These are phyloP conservation scores for Xylaria sp. DNA, from an alignment of 2,329 filamentous ascomycete species.

Conservation along the genomic window DNA sequence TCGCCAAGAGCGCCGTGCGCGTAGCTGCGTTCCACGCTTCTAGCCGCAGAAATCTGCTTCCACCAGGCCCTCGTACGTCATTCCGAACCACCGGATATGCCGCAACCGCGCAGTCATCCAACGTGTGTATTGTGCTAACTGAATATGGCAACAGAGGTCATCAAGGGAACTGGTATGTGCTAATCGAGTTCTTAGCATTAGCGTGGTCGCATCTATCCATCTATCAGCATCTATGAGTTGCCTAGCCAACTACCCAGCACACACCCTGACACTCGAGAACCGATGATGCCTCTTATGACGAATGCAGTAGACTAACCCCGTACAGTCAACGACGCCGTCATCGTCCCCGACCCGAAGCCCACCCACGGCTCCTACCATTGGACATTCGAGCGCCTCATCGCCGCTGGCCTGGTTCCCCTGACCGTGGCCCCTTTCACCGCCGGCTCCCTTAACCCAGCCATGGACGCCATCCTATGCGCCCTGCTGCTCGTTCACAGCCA, in stretches of 20 bases:
- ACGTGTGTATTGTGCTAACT: slow-evolving; percentile 52
- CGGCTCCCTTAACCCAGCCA: slow-evolving; percentile 85
- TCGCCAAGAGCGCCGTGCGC: slow-evolving; percentile 51
- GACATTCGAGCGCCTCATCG: slow-evolving; percentile 89
- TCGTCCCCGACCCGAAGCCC: slow-evolving; percentile 72
- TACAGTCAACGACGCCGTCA: slow-evolving; percentile 84
- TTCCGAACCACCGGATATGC: slow-evolving; percentile 8
- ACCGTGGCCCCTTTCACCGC: slow-evolving; percentile 90
- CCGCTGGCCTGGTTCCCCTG: slow-evolving; percentile 81
- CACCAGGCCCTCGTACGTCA: slow-evolving; percentile 81
- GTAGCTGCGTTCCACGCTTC: slow-evolving; percentile 88
- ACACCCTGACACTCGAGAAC: too few relatives aligned
- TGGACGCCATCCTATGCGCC: slow-evolving; percentile 85
- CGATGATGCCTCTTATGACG: not conserved
- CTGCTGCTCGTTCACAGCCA: slow-evolving; percentile 90
- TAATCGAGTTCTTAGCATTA: not conserved
- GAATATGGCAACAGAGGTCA: slow-evolving; percentile 60
- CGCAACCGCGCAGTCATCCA: too few relatives aligned
- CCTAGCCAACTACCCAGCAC: too few relatives aligned
- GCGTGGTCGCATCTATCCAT: not conserved
- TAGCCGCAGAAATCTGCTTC: slow-evolving; percentile 75
- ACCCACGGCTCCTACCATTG: slow-evolving; percentile 97
- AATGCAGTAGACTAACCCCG: not conserved
- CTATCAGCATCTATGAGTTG: not conserved
- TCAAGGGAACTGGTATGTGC: slow-evolving; percentile 73